Percentiles rank a stretch among this genome's conserved stretches.
phyloP scores from a whole-genome alignment of 768 basidiomycete species.

The Boletus speciosus region DNA sequence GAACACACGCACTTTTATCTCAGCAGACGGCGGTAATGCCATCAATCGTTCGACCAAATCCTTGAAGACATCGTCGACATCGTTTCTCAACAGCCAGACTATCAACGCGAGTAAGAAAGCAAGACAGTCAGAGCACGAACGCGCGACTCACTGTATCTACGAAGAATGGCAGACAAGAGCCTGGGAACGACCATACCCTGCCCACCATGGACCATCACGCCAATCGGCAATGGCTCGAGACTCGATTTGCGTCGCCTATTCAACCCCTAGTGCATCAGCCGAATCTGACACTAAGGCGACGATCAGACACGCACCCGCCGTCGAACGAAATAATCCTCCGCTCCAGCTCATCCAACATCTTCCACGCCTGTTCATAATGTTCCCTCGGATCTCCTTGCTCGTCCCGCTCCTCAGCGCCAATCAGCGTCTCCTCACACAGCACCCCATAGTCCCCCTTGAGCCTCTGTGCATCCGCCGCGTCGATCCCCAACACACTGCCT shows the following conservation, averaged over 20 bases:
- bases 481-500: slow-evolving; percentile 48
- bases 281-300: not conserved
- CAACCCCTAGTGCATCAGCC: not conserved
- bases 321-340: slow-evolving; percentile 52
- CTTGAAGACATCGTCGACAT: slow-evolving; percentile 49
- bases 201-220: slow-evolving; percentile 21
- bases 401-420: slow-evolving; percentile 27
- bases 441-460: slow-evolving; percentile 51
- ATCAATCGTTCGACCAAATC: slow-evolving; percentile 55
- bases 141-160: slow-evolving; percentile 58
- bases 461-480: slow-evolving; percentile 55
- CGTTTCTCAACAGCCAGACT: slow-evolving; percentile 70
- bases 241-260: slow-evolving; percentile 45
- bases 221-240: slow-evolving; percentile 29
- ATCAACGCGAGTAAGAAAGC: not conserved
- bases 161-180: slow-evolving; percentile 57
- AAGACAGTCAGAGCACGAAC: slow-evolving; percentile 1
- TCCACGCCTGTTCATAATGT: slow-evolving; percentile 53
- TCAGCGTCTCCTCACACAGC: slow-evolving; percentile 24
- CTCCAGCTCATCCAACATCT: slow-evolving; percentile 62
- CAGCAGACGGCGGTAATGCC: slow-evolving; percentile 51
- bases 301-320: slow-evolving; percentile 38
- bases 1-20: slow-evolving; percentile 49
- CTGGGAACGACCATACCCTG: slow-evolving; percentile 57
- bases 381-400: slow-evolving; percentile 43